These are phyloP conservation scores for Aureobasidium lini DNA, from an alignment of 2,329 filamentous ascomycete genomes.

Conservation along the genomic window DNA sequence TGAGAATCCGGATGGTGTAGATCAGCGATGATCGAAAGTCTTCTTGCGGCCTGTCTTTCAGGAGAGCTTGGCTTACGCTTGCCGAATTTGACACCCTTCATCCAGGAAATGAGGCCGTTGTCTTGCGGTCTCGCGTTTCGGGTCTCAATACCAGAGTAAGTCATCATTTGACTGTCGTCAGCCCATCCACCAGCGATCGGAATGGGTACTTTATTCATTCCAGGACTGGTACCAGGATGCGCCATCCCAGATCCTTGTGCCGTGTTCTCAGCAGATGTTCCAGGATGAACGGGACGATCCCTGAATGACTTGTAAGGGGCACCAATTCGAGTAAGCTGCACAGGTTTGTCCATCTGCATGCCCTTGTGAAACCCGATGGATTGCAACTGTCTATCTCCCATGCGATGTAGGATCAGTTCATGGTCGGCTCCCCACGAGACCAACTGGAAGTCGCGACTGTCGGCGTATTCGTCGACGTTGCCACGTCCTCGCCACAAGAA, in stretches of 20 bases:
- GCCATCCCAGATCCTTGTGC: background rate
- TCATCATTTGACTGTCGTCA: conserved; percentile 41
- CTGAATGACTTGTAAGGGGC: conserved; percentile 81
- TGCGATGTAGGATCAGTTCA: conserved; percentile 68
- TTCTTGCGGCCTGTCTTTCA: conserved; percentile 12
- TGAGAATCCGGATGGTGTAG: background rate
- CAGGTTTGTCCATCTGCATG: conserved; percentile 52
- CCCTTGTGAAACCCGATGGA: conserved; percentile 69
- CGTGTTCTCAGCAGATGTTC: background rate
- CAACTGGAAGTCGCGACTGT: conserved; percentile 83
- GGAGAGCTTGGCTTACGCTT: conserved; percentile 21
- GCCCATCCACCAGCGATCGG: conserved; percentile 15
- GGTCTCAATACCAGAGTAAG: conserved; percentile 41
- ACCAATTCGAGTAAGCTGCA: conserved; percentile 64
- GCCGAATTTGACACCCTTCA: conserved; percentile 58
- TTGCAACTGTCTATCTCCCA: conserved; percentile 57
- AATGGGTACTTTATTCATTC: conserved; percentile 19
- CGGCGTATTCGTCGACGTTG: conserved; percentile 54
- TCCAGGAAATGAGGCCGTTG: conserved; percentile 53
- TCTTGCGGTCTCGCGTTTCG: conserved; percentile 31
- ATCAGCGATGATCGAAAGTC: conserved; percentile 14
- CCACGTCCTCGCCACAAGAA: conserved; percentile 85
- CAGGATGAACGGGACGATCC: conserved; percentile 34
- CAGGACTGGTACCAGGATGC: conserved; percentile 14
- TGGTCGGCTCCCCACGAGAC: conserved; percentile 90